A percentile compares a stretch with the other conserved stretches of the same genome.
phyloP scores from a whole-genome alignment of 1,284 basidiomycete species.

The Ceratobasidium sp. region DNA sequence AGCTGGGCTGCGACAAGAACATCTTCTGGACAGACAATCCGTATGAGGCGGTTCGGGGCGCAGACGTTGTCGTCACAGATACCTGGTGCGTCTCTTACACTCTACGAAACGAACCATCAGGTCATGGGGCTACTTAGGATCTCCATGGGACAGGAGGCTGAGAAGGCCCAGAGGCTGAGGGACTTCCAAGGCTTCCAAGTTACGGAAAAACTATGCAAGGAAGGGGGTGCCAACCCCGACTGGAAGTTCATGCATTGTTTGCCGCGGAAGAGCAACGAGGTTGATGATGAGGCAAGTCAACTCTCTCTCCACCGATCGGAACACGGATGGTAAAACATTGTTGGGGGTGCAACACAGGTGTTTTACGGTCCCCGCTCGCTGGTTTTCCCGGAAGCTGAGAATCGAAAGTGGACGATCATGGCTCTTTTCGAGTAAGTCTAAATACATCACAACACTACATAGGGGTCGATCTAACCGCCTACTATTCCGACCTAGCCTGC shows the following conservation, averaged over 20 bases:
- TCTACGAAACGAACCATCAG: background rate
- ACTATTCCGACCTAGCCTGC: constrained; percentile 29
- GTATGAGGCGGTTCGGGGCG: constrained; percentile 83
- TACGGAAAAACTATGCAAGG: constrained; percentile 80
- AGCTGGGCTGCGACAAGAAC: constrained; percentile 70
- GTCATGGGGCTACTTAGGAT: constrained; percentile 66
- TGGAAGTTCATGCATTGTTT: constrained; percentile 98
- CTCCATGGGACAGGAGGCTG: constrained; percentile 97
- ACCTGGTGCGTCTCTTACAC: constrained; percentile 71
- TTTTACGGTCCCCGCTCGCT: constrained; percentile 79
- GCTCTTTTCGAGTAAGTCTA: constrained; percentile 78
- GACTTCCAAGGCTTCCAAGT: constrained; percentile 96
- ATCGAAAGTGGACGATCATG: constrained; percentile 95
- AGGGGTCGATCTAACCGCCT: constrained; percentile 15
- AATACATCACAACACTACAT: background rate
- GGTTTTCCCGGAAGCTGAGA: constrained; percentile 79
- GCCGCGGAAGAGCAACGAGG: constrained; percentile 91
- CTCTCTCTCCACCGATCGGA: constrained; percentile 19
- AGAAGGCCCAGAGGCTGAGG: constrained; percentile 84
- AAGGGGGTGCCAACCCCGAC: constrained; percentile 81
- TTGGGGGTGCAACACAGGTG: constrained; percentile 56
- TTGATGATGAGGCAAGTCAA: constrained; percentile 82
- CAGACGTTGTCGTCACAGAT: constrained; percentile 94
- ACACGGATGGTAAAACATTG: background rate
- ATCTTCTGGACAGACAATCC: constrained; percentile 83